phyloP scores from a whole-genome alignment of 1,284 basidiomycete genomes.

The Cutaneotrichosporon mucoides region DNA sequence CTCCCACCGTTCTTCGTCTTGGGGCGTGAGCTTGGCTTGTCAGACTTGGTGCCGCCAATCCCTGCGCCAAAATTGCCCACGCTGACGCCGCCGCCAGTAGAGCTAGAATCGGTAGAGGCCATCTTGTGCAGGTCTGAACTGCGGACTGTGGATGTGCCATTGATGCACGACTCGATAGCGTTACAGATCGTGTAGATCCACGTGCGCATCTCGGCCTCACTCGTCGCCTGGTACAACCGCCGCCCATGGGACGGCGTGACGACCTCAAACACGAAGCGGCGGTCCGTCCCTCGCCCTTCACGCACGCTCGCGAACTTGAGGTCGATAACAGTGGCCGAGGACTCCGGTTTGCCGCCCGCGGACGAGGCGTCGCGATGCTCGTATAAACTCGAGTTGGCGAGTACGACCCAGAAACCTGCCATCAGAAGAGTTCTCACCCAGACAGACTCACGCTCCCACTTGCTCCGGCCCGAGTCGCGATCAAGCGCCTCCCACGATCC shows the following conservation, averaged over 20 bases:
- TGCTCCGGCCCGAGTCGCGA: slow-evolving; percentile 31
- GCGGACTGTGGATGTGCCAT: slow-evolving; percentile 51
- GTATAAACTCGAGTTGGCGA: slow-evolving; percentile 47
- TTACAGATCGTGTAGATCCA: slow-evolving; percentile 55
- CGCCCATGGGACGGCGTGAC: slow-evolving; percentile 51
- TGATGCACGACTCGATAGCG: slow-evolving; percentile 54
- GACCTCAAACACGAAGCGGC: slow-evolving; percentile 53
- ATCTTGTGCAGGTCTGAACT: slow-evolving; percentile 33
- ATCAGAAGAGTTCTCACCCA: background rate
- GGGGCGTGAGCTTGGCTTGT: background rate
- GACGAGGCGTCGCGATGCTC: slow-evolving; percentile 45
- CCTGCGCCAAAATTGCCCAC: background rate
- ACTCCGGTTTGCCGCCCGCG: slow-evolving; percentile 25
- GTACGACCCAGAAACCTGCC: slow-evolving; percentile 47
- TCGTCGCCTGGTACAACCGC: slow-evolving; percentile 53
- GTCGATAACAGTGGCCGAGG: slow-evolving; percentile 45
- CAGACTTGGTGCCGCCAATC: background rate
- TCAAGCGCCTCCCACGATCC: slow-evolving; percentile 47
- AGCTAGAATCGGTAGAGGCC: too few relatives aligned
- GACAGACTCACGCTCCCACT: slow-evolving; percentile 46
- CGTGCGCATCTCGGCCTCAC: slow-evolving; percentile 50
- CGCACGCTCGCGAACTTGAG: slow-evolving; percentile 49
- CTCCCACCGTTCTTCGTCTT: slow-evolving; percentile 2
- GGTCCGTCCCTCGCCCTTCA: slow-evolving; percentile 47
- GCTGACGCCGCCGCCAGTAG: background rate